A percentile compares a stretch with the other conserved stretches of the same genome.
phyloP scores from a whole-genome alignment of 2,329 filamentous ascomycete species.

The Ilyonectria robusta region DNA sequence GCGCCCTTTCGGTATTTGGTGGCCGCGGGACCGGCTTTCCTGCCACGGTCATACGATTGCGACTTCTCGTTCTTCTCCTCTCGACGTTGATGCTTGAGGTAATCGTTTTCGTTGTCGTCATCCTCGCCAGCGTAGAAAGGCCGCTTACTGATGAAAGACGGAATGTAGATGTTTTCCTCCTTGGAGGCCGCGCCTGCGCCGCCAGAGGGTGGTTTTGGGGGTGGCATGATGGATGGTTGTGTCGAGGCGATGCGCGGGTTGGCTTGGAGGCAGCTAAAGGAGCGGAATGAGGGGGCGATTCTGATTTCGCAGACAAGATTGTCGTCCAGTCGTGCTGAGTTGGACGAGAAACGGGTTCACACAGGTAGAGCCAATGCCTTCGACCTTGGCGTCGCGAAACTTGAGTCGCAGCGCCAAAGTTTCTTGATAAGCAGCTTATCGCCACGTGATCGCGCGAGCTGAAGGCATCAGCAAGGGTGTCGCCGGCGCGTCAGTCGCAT shows the following conservation, averaged over 20 bases:
- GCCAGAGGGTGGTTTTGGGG: conserved; percentile 52
- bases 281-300: no score
- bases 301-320: not conserved
- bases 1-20: conserved; percentile 98
- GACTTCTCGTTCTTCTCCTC: conserved; percentile 76
- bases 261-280: no score
- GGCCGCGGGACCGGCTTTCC: conserved; percentile 86
- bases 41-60: conserved; percentile 94
- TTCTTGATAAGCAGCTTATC: conserved; percentile 40
- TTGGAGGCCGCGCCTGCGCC: conserved; percentile 69
- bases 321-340: no score
- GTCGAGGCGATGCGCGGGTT: not conserved
- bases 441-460: conserved; percentile 34
- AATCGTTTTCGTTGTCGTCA: conserved; percentile 85
- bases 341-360: not conserved
- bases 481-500: conserved; percentile 6
- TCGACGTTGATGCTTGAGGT: conserved; percentile 93
- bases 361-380: not conserved
- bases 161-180: conserved; percentile 98
- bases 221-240: conserved; percentile 20
- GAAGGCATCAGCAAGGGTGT: conserved; percentile 23
- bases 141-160: conserved; percentile 96
- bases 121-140: conserved; percentile 92
- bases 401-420: not conserved
- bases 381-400: not conserved